phyloP scores from a whole-genome alignment of 352 stramenopile genomes.

The Bremia lactucae region DNA sequence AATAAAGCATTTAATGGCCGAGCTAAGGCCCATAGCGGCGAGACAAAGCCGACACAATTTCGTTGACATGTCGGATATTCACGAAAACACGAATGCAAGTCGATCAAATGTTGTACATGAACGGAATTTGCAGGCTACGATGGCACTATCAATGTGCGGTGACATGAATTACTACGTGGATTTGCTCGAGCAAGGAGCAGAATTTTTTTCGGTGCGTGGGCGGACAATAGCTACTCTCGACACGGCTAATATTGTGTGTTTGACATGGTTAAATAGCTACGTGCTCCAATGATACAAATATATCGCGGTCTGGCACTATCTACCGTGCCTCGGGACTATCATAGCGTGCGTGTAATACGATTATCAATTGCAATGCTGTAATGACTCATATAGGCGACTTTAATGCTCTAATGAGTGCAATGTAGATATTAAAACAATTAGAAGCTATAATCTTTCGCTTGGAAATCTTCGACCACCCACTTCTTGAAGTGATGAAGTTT shows the following conservation, averaged over 20 bases:
- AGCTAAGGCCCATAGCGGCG: slow-evolving; percentile 39
- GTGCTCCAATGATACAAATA: slow-evolving; percentile 56
- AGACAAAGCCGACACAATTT: slow-evolving; percentile 21
- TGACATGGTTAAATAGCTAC: slow-evolving; percentile 28
- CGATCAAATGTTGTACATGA: slow-evolving; percentile 2
- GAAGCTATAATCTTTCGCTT: slow-evolving; percentile 46
- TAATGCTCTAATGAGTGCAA: too few relatives aligned
- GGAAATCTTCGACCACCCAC: slow-evolving; percentile 53
- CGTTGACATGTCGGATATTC: slow-evolving; percentile 20
- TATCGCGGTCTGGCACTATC: slow-evolving; percentile 53
- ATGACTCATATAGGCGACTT: too few relatives aligned
- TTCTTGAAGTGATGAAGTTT: slow-evolving; percentile 56
- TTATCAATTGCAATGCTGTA: too few relatives aligned
- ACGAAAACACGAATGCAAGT: slow-evolving; percentile 5
- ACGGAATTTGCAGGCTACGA: slow-evolving; percentile 19
- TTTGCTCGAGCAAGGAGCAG: slow-evolving; percentile 55
- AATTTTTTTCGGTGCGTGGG: slow-evolving; percentile 64
- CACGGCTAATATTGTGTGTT: background rate
- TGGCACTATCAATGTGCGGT: slow-evolving; percentile 32
- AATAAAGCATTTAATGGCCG: slow-evolving; percentile 44
- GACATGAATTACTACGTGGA: slow-evolving; percentile 69
- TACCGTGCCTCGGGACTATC: slow-evolving; percentile 41
- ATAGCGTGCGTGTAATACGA: slow-evolving; percentile 17
- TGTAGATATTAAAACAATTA: slow-evolving; percentile 32
- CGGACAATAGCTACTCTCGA: background rate